Percentiles rank a stretch among this genome's conserved stretches.
Conservation (phyloP, 2,329 filamentous ascomycete genomes). For the Drechslera avenae region DNA sequence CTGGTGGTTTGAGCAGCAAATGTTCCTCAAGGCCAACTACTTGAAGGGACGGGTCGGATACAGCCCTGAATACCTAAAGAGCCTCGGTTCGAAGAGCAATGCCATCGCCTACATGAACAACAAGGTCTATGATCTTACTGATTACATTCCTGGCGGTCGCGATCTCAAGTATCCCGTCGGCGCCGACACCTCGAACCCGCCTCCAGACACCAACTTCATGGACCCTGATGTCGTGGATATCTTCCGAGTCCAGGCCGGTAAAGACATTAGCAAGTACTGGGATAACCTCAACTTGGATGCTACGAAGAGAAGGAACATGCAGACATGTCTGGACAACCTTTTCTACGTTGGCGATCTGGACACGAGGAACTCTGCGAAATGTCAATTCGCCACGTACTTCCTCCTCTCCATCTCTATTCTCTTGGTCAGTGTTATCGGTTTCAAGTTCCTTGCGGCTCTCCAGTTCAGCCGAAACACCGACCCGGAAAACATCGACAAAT, state of each 20-base stretch:
- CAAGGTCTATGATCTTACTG: slow-evolving; percentile 86
- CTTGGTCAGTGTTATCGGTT: slow-evolving; percentile 79
- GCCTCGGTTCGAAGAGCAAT: slow-evolving; percentile 67
- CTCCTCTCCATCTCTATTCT: slow-evolving; percentile 83
- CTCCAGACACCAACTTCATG: slow-evolving; percentile 76
- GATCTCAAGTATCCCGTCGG: slow-evolving; percentile 60
- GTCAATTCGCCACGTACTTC: slow-evolving; percentile 88
- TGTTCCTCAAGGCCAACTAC: slow-evolving; percentile 75
- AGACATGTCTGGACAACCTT: slow-evolving; percentile 85
- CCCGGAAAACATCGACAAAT: slow-evolving; percentile 97
- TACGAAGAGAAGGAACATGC: slow-evolving; percentile 69
- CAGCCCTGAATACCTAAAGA: slow-evolving; percentile 75
- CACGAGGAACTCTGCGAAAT: slow-evolving; percentile 83
- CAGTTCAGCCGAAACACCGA: slow-evolving; percentile 91
- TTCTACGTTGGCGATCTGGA: slow-evolving; percentile 94
- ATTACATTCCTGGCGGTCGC: slow-evolving; percentile 78
- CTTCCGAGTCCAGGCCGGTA: slow-evolving; percentile 76
- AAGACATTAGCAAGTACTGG: slow-evolving; percentile 85
- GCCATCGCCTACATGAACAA: slow-evolving; percentile 78
- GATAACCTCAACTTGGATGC: slow-evolving; percentile 66
- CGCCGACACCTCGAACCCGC: slow-evolving; percentile 51
- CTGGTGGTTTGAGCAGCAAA: slow-evolving; percentile 92
- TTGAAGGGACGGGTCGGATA: slow-evolving; percentile 89
- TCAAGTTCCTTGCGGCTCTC: slow-evolving; percentile 96
- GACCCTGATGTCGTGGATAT: slow-evolving; percentile 72